These are phyloP conservation scores for Basidiobolus meristosporus DNA, from an alignment of 371 early-diverging fungal genomes.

Conservation along the genomic window DNA sequence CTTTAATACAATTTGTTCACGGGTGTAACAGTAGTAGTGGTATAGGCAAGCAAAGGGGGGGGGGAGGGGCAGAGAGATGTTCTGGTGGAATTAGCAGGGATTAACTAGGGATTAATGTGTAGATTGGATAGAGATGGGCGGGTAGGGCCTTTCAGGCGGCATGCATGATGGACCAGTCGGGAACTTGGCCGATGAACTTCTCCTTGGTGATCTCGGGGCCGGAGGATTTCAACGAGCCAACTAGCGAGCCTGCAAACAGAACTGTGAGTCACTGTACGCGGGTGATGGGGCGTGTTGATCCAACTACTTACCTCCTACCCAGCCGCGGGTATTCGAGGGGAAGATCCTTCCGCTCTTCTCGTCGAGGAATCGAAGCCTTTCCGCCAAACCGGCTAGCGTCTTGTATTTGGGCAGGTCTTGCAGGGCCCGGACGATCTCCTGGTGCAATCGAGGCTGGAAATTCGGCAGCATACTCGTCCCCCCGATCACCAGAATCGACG, in stretches of 20 bases:
- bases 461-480: constrained; percentile 62
- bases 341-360: constrained; percentile 35
- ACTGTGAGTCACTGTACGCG: not conserved
- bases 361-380: constrained; percentile 9
- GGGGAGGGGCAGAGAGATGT: no score
- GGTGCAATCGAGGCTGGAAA: constrained; percentile 36
- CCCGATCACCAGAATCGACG: constrained; percentile 51
- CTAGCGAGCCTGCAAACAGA: constrained; percentile 27
- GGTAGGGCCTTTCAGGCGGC: no score
- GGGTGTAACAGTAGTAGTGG: no score
- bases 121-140: no score
- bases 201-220: constrained; percentile 39
- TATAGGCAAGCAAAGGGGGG: no score
- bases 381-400: constrained; percentile 9
- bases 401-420: constrained; percentile 18
- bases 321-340: constrained; percentile 40
- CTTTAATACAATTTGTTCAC: no score
- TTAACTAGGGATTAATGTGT: no score
- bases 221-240: constrained; percentile 46
- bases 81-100: no score
- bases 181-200: constrained; percentile 32
- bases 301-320: constrained; percentile 47
- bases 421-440: constrained; percentile 31
- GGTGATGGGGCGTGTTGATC: not conserved
- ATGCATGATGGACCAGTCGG: constrained; percentile 34